Evolutionary conservation across 257 asterid genomes (phyloP), one percentile per base, ranked within the genome.

Genomic region (Solanum medicagineum): DNA sequence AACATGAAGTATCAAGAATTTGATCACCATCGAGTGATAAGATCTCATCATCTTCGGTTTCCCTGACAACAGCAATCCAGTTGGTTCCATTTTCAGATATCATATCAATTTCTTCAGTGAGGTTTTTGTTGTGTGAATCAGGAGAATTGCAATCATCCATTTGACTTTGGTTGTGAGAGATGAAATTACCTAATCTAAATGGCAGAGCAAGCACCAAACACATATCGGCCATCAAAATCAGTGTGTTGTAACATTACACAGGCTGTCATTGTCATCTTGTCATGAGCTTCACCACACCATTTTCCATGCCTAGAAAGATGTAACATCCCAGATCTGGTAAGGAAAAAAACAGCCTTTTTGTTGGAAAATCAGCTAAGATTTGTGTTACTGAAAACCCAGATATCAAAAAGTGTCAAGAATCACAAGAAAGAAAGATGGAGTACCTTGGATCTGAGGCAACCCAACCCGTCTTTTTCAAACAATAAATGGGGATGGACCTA

Each of bases 371-470:
- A 63, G 47, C 74, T 36, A 5, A 36, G 42, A 36, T 36, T 36
- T 87, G 87, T 89, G 87, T 91, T 88, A 87, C 90, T 82, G 62
- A 66, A 74, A 81, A 66, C 53, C 84, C 32, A 62, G 55, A 83
- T 24, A 88, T 91, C 42, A 82, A 92, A 90, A 91, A 82, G 84
- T 85, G 9, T 4, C 24, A 86, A 87, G 88, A 88, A 89, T 94
- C 99, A 96, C 99, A 92, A 80, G 98, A 90, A 59, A 59, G 29
- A 9, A 87, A 75, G 87, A 70, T 62, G 88, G 90, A 89, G 91
- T 93, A 85, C 94, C 98, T 94, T 89, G 96, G 98, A 96, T 95
- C 98, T 92, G 94, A 94, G 96, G 98, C 93, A 93, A 93, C 36
- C 40, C 70, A 62, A 63, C 42, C 70, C 32, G 89, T 90, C 87